Conservation (phyloP, 2,329 filamentous ascomycete genomes). For the Orbilia oligospora region DNA sequence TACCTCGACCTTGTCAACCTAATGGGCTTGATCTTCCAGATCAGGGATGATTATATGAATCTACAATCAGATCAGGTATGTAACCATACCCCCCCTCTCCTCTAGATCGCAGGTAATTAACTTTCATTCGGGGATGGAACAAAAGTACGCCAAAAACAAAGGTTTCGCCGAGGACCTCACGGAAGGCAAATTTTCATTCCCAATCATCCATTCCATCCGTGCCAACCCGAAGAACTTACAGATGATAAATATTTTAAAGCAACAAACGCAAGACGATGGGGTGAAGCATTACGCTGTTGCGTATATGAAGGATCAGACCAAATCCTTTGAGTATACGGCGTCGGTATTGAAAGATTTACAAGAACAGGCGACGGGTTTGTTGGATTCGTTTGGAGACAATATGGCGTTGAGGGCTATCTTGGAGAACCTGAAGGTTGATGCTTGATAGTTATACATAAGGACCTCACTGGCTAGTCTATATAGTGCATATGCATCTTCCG, state of each 20-base stretch:
- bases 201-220: slow-evolving; percentile 92
- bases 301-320: slow-evolving; percentile 86
- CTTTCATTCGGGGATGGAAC: neutral
- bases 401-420: slow-evolving; percentile 72
- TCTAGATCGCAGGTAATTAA: neutral
- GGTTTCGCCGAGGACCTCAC: slow-evolving; percentile 95
- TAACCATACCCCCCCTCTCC: slow-evolving; percentile 44
- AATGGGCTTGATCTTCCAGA: slow-evolving; percentile 89
- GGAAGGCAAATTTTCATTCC: slow-evolving; percentile 97
- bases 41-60: slow-evolving; percentile 94
- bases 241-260: slow-evolving; percentile 91
- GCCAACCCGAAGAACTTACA: slow-evolving; percentile 80
- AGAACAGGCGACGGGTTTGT: slow-evolving; percentile 75
- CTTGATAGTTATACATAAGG: neutral
- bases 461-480: too few species aligned
- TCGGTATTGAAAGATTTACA: slow-evolving; percentile 77
- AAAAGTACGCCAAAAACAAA: slow-evolving; percentile 85
- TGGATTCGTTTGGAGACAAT: slow-evolving; percentile 75
- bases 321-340: slow-evolving; percentile 88
- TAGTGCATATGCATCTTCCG: neutral
- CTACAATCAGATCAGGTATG: slow-evolving; percentile 70
- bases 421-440: slow-evolving; percentile 49
- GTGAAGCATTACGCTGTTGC: slow-evolving; percentile 91
- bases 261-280: slow-evolving; percentile 86
- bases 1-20: slow-evolving; percentile 88